Conservation (phyloP, 2,329 filamentous ascomycete genomes). For the Penicillium sp. region DNA sequence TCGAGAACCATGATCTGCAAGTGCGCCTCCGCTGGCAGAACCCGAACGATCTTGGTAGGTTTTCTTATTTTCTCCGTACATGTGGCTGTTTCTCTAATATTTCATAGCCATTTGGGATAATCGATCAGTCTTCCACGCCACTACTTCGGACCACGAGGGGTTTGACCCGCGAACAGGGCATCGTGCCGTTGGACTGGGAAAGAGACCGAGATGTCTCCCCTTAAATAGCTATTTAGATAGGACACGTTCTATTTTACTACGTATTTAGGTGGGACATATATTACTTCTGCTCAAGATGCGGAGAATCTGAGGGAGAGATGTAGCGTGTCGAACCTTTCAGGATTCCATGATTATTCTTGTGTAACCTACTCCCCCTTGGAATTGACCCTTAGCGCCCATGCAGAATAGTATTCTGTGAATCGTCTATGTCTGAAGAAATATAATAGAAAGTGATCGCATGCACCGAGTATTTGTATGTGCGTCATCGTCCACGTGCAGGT, state of each 20-base stretch:
- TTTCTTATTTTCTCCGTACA: no score
- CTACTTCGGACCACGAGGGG: no score
- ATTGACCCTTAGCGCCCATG: neutral
- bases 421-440: neutral
- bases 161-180: no score
- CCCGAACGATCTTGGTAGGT: slow-evolving; percentile 42
- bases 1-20: slow-evolving; percentile 44
- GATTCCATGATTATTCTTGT: neutral
- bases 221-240: no score
- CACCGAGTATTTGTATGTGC: neutral
- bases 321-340: neutral
- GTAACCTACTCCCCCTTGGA: neutral
- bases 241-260: no score
- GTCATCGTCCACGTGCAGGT: neutral
- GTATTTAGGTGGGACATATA: neutral
- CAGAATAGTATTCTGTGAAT: neutral
- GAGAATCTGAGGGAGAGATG: neutral
- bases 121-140: no score
- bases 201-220: no score
- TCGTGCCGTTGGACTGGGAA: no score
- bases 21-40: slow-evolving; percentile 38
- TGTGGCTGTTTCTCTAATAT: no score
- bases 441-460: neutral
- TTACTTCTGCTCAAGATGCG: neutral
- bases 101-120: no score